Evolutionary conservation across 768 basidiomycete genomes (phyloP).

Genomic region (Melanogaster broomeanus): DNA sequence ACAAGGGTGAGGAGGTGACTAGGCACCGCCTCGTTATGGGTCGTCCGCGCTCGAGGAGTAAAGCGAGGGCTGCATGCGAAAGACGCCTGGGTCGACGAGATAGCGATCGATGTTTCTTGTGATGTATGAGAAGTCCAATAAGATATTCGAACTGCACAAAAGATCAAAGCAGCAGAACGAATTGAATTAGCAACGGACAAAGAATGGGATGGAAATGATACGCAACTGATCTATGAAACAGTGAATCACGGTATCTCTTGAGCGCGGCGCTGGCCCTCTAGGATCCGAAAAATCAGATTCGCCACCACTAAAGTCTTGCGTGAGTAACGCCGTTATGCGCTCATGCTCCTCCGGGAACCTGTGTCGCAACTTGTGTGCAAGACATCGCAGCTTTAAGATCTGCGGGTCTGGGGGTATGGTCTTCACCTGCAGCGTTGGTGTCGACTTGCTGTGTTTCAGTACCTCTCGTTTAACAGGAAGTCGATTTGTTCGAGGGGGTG

Average conservation of each 20-base stretch:
- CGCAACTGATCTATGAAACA: conserved; percentile 49
- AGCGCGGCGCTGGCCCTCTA: conserved; percentile 33
- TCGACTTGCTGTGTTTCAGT: conserved; percentile 48
- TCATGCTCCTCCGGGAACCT: conserved; percentile 55
- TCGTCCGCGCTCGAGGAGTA: conserved; percentile 82
- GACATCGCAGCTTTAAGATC: conserved; percentile 50
- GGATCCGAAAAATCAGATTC: conserved; percentile 38
- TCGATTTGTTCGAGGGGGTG: conserved; percentile 28
- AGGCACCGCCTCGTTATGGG: conserved; percentile 73
- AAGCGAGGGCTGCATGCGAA: conserved; percentile 74
- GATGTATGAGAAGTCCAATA: conserved; percentile 74
- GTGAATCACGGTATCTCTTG: conserved; percentile 37
- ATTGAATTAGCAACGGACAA: conserved; percentile 7
- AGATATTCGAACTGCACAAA: conserved; percentile 76
- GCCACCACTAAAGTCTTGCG: conserved; percentile 36
- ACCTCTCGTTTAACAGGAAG: conserved; percentile 19
- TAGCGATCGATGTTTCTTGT: conserved; percentile 51
- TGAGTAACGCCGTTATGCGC: conserved; percentile 31
- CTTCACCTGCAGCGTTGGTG: conserved; percentile 42
- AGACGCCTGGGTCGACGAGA: conserved; percentile 50
- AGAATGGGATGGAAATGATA: conserved; percentile 1
- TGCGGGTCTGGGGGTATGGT: conserved; percentile 47
- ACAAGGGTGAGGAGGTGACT: conserved; percentile 80
- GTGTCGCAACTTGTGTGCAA: conserved; percentile 57
- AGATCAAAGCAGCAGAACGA: not conserved